Base-by-base conservation (phyloP, 495 filamentous ascomycete genomes). In the Xylaria acuta region DNA sequence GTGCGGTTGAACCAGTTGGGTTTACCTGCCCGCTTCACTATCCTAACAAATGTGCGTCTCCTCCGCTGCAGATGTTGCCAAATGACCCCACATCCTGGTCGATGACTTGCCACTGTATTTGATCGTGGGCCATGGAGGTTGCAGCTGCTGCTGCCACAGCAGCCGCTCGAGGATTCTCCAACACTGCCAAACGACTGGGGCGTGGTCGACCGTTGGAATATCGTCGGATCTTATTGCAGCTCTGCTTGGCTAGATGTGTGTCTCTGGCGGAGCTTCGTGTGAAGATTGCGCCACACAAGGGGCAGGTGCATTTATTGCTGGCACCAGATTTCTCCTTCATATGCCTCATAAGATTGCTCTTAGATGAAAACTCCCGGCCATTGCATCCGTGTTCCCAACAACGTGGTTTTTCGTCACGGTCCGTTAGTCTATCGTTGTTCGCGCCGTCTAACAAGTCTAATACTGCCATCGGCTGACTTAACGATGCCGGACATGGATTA, bases 321-420 rank as follows among this genome's bases (percentile, higher is more conserved):
- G 92, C 92, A 5, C 94, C 94, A 2, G 93, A 95, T 79, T 95
- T 95, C 80, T 97, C 94, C 22, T 94, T 89, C 78, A 97, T 93
- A 79, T 97, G 94, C 40, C 94, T 87, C 22, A 97, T 87, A 3
- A 97, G 87, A 80, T 97, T 97, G 88, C 93, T 97, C 76, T 97
- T 97, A 25, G 94, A 97, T 11, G 93, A 97, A 78, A 97, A 97
- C 73, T 95, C 91, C n/a, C 94, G 91, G 30, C 94, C 94, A 78
- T 97, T 96, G 86, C 94, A 97, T 22, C 94, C 94, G 75, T 97
- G 94, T 56, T 97, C 94, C 92, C 93, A 97, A 81, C 94, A 97
- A 77, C 95, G 93, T n/a, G 94, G 93, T 80, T 94, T 94, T 18
- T 72, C 74, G 32, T 64, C 60, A 27, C 38, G 60, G 20, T 64